phyloP scores from a whole-genome alignment of 2,329 filamentous ascomycete genomes.

The Pestalotiopsis fici region DNA sequence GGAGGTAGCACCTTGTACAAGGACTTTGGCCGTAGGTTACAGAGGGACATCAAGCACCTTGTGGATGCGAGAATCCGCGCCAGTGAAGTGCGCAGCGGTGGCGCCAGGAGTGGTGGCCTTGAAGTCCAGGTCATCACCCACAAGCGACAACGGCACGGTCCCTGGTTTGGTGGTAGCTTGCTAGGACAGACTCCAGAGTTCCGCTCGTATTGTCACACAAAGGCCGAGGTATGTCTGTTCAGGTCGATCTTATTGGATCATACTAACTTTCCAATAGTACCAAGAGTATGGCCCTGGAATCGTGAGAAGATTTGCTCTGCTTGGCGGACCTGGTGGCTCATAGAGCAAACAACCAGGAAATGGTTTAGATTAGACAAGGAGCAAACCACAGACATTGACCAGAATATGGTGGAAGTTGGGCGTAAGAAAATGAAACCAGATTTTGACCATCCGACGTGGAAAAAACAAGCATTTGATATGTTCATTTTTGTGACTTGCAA shows the following conservation, averaged over 20 bases:
- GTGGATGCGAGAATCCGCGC: slow-evolving; percentile 92
- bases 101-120: slow-evolving; percentile 88
- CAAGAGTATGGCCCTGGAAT: slow-evolving; percentile 96
- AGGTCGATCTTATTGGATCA: too few relatives aligned
- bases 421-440: slow-evolving; percentile 6
- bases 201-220: slow-evolving; percentile 97
- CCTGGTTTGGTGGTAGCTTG: slow-evolving; percentile 97
- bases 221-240: slow-evolving; percentile 60
- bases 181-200: slow-evolving; percentile 98
- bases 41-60: slow-evolving; percentile 94
- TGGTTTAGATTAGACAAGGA: slow-evolving; percentile 1
- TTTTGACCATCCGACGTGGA: neutral
- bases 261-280: slow-evolving; percentile 56
- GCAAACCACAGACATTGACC: neutral
- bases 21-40: slow-evolving; percentile 93
- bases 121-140: slow-evolving; percentile 98
- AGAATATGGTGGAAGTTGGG: slow-evolving; percentile 4
- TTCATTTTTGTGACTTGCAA: neutral
- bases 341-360: slow-evolving; percentile 35
- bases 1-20: slow-evolving; percentile 98
- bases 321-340: slow-evolving; percentile 87
- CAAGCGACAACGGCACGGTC: slow-evolving; percentile 94
- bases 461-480: neutral
- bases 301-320: slow-evolving; percentile 87
- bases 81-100: slow-evolving; percentile 88